A percentile compares a stretch with the other conserved stretches of the same genome.
Evolutionary conservation across 2,329 filamentous ascomycete genomes (phyloP).

Genomic region (Epichloe brachyelytri): DNA sequence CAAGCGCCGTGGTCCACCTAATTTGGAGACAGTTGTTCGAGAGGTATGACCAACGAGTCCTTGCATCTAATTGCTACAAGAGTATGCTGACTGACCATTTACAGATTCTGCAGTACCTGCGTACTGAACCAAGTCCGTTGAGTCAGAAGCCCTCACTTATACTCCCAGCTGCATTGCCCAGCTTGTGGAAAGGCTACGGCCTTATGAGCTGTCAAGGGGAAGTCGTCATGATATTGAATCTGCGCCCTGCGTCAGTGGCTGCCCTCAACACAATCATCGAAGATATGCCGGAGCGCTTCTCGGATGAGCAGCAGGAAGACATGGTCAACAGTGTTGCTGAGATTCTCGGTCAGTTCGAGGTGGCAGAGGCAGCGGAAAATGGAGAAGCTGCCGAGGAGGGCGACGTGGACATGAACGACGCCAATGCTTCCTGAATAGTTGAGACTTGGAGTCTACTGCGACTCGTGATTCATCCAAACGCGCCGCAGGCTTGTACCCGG

Average conservation of each 20-base stretch:
- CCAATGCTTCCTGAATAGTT: slow-evolving; percentile 11
- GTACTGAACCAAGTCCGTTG: slow-evolving; percentile 40
- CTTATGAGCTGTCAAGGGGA: slow-evolving; percentile 55
- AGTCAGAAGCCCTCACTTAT: slow-evolving; percentile 43
- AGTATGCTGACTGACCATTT: neutral
- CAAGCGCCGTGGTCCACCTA: slow-evolving; percentile 39
- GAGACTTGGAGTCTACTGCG: slow-evolving; percentile 1
- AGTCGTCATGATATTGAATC: slow-evolving; percentile 54
- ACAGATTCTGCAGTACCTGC: slow-evolving; percentile 49
- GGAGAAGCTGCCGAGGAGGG: slow-evolving; percentile 20
- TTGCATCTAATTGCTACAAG: neutral
- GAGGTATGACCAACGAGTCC: slow-evolving; percentile 36
- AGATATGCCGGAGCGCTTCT: slow-evolving; percentile 49
- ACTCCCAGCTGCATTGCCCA: slow-evolving; percentile 34
- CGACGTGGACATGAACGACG: slow-evolving; percentile 26
- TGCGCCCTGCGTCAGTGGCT: slow-evolving; percentile 43
- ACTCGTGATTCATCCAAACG: neutral
- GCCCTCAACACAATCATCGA: slow-evolving; percentile 52
- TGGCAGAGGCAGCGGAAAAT: slow-evolving; percentile 13
- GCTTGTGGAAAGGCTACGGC: slow-evolving; percentile 42
- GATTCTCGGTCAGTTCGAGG: slow-evolving; percentile 40
- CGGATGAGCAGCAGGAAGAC: slow-evolving; percentile 42
- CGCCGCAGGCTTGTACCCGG: neutral
- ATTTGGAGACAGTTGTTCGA: slow-evolving; percentile 47
- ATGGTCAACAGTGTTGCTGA: slow-evolving; percentile 44